Conservation (phyloP, 1,284 basidiomycete genomes). For the Tylopilus sp. region DNA sequence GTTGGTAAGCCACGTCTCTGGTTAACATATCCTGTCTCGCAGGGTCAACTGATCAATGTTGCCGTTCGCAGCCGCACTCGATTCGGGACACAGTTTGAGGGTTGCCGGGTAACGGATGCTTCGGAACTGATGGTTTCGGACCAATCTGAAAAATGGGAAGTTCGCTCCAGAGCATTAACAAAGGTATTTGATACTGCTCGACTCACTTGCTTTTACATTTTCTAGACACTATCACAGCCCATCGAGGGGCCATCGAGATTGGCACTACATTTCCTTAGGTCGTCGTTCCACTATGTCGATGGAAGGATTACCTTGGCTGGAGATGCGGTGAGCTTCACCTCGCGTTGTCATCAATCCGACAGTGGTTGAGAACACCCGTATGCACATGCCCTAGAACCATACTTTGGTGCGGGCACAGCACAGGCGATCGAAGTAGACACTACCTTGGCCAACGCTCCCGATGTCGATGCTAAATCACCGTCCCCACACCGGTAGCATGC, state of each 20-base stretch:
- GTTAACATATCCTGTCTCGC: no score
- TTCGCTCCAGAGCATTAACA: slow-evolving; percentile 37
- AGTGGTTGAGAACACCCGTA: slow-evolving; percentile 2
- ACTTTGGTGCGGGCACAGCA: slow-evolving; percentile 33
- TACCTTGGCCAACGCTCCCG: no score
- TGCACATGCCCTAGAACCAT: slow-evolving; percentile 35
- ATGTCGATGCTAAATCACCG: not conserved
- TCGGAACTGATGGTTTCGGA: slow-evolving; percentile 31
- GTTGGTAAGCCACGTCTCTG: no score
- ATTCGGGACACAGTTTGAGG: slow-evolving; percentile 37
- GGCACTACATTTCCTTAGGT: slow-evolving; percentile 30
- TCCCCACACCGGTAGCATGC: slow-evolving; percentile 31
- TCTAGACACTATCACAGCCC: slow-evolving; percentile 12
- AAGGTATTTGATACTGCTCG: not conserved
- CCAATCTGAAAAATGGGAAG: slow-evolving; percentile 41
- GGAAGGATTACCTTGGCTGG: slow-evolving; percentile 35
- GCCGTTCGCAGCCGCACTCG: slow-evolving; percentile 35
- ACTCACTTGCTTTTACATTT: not conserved
- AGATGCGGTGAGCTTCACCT: slow-evolving; percentile 30
- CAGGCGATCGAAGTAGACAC: slow-evolving; percentile 33
- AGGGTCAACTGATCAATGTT: slow-evolving; percentile 25
- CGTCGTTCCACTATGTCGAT: slow-evolving; percentile 30
- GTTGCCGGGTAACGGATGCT: slow-evolving; percentile 36
- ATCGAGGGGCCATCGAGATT: slow-evolving; percentile 26
- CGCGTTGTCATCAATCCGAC: not conserved